Base-by-base conservation (phyloP, 1,139 yeast genomes). In the Kodamaea sp. region DNA sequence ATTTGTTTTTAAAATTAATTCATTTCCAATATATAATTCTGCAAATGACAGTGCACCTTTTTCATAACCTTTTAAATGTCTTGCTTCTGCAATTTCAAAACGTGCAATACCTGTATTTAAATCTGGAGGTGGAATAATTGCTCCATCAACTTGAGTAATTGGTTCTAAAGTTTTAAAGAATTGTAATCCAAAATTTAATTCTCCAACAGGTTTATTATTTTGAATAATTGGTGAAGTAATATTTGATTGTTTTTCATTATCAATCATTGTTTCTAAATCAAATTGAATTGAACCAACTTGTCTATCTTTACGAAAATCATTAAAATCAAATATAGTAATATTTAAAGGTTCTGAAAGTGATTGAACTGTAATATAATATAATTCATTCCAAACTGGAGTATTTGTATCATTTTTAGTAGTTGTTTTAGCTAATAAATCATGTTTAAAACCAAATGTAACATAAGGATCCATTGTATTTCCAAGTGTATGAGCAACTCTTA, bases 401-500 rank as follows among this genome's bases (percentile, higher is more conserved):
- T 66, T 62, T 8, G 95, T 84, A 49, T 87, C 80, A 38, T 69
- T 60, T 49, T 81, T 82, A 48, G 77, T 73, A 40, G 78, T 74
- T 4, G 96, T 84, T 52, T 81, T 77, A 8, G 84, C 94, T 51
- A 76, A 66, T 20, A 78, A 73, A 20, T 73, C 74, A 39, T 66
- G 71, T 44, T 67, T 69, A 55, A 86, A 79, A 15, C 84, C 83
- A 57, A 82, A 73, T n/a, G 81, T 75, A 48, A 89, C 73, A 62
- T 87, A 92, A 8, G 98, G 97, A 58, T 92, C 97, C 50, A 89
- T 75, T 12, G 96, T 85, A 54, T 84, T 84, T 46, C 88, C 90
- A 48, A 78, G 56, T 35, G 84, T 68, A 42, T 79, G 81, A 47
- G 84, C 79, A 34, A 87, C 85, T 55, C 76, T 79, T 54, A 92